Evolutionary conservation across 208 protist species (phyloP).

Genomic region (Trypanosomatidae sp.): DNA sequence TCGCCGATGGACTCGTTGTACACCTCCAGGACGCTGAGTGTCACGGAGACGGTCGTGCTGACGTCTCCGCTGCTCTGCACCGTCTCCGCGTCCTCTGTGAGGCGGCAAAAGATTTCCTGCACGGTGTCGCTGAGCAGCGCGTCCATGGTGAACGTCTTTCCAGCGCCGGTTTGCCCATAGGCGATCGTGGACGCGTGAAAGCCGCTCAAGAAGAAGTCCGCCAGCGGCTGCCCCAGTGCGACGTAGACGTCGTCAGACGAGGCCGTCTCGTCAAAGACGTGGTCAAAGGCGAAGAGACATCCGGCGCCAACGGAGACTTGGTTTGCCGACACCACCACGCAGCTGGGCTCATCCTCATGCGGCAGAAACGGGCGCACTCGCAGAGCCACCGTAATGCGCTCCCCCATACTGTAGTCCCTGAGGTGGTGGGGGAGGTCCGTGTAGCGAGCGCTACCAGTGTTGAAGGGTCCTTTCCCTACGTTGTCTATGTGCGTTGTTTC

Average conservation of each 20-base stretch:
- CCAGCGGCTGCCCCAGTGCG: slow-evolving; percentile 67
- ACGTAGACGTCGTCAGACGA: slow-evolving; percentile 76
- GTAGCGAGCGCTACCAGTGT: not conserved
- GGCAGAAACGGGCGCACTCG: slow-evolving; percentile 87
- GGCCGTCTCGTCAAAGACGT: slow-evolving; percentile 69
- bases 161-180: slow-evolving; percentile 95
- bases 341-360: slow-evolving; percentile 58
- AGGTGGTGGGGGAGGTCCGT: not conserved
- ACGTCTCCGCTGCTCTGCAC: not conserved
- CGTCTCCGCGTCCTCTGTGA: slow-evolving; percentile 43
- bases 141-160: slow-evolving; percentile 96
- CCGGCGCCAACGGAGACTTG: slow-evolving; percentile 87
- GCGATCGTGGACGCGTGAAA: slow-evolving; percentile 94
- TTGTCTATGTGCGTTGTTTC: not conserved
- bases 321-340: slow-evolving; percentile 45
- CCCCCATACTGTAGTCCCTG: slow-evolving; percentile 27
- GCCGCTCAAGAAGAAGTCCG: slow-evolving; percentile 79
- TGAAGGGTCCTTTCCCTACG: too few species aligned
- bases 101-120: slow-evolving; percentile 75
- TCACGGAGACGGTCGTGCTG: slow-evolving; percentile 22
- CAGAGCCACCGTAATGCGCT: slow-evolving; percentile 83
- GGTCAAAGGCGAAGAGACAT: slow-evolving; percentile 91
- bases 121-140: slow-evolving; percentile 71
- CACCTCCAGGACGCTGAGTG: slow-evolving; percentile 90
- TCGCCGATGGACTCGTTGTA: slow-evolving; percentile 95